Evolutionary conservation across 352 stramenopile species (phyloP).

Genomic region (Peronosclerospora sorghi): DNA sequence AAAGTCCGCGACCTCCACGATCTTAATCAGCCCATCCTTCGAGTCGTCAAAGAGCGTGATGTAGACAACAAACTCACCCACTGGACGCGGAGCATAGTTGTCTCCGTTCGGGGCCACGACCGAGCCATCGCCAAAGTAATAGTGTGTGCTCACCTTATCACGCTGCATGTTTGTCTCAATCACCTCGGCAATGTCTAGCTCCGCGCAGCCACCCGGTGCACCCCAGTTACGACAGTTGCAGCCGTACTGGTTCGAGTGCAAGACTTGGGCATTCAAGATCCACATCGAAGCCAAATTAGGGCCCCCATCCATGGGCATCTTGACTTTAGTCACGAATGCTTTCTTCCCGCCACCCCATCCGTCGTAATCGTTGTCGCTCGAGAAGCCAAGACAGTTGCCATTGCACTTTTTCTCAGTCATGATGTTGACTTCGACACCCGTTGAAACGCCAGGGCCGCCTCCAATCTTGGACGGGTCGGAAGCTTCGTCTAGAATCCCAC

Average conservation of each 20-base stretch:
- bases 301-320: slow-evolving; percentile 25
- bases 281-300: slow-evolving; percentile 42
- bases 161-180: slow-evolving; percentile 32
- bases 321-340: slow-evolving; percentile 55
- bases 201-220: slow-evolving; percentile 36
- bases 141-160: slow-evolving; percentile 41
- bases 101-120: slow-evolving; percentile 23
- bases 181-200: slow-evolving; percentile 61
- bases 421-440: slow-evolving; percentile 60
- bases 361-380: slow-evolving; percentile 33
- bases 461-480: slow-evolving; percentile 17
- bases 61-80: slow-evolving; percentile 31
- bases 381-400: slow-evolving; percentile 26
- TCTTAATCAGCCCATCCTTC: slow-evolving; percentile 40
- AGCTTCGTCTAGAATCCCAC: slow-evolving; percentile 33
- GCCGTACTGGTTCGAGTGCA: slow-evolving; percentile 45
- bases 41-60: slow-evolving; percentile 49
- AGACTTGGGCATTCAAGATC: slow-evolving; percentile 47
- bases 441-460: slow-evolving; percentile 33
- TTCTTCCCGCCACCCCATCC: slow-evolving; percentile 53
- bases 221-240: slow-evolving; percentile 63
- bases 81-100: slow-evolving; percentile 35
- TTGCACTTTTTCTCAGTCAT: slow-evolving; percentile 35
- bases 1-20: slow-evolving; percentile 41
- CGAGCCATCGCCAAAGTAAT: slow-evolving; percentile 52